Conservation (phyloP, 2,329 filamentous ascomycete genomes). For the Cladophialophora bantiana region DNA sequence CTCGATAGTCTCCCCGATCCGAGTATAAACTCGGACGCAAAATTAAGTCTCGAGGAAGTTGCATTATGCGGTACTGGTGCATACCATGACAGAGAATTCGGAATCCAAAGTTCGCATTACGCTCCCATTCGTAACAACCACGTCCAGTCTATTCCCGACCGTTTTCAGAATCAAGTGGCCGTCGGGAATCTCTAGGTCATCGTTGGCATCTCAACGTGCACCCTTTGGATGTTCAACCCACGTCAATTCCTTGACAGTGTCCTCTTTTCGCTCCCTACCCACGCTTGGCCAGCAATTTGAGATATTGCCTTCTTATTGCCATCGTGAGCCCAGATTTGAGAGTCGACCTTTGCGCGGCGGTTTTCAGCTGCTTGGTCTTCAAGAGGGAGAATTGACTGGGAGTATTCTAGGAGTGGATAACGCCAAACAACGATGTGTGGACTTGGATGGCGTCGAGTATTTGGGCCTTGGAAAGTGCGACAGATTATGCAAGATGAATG, state of each 20-base stretch:
- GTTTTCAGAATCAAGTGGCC: not conserved
- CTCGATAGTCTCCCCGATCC: not conserved
- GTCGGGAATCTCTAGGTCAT: not conserved
- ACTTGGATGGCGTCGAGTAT: no score
- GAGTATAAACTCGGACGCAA: not conserved
- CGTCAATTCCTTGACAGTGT: conserved; percentile 13
- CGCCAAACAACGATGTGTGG: not conserved
- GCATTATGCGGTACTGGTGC: not conserved
- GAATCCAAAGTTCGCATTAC: not conserved
- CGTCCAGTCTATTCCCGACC: not conserved
- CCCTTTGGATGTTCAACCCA: not conserved
- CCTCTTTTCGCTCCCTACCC: conserved; percentile 21
- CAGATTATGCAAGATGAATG: no score
- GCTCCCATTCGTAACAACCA: not conserved
- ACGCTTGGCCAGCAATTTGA: not conserved
- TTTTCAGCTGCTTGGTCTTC: conserved; percentile 2
- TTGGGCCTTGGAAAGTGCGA: no score
- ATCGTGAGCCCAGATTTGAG: not conserved
- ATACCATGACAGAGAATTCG: not conserved
- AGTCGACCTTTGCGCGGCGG: not conserved
- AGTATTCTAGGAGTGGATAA: not conserved
- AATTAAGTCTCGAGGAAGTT: not conserved
- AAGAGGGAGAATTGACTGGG: not conserved
- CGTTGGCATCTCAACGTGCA: not conserved
- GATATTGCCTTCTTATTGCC: conserved; percentile 17